phyloP scores from a whole-genome alignment of 106 monocot genomes.

The Platanthera zijinensis region DNA sequence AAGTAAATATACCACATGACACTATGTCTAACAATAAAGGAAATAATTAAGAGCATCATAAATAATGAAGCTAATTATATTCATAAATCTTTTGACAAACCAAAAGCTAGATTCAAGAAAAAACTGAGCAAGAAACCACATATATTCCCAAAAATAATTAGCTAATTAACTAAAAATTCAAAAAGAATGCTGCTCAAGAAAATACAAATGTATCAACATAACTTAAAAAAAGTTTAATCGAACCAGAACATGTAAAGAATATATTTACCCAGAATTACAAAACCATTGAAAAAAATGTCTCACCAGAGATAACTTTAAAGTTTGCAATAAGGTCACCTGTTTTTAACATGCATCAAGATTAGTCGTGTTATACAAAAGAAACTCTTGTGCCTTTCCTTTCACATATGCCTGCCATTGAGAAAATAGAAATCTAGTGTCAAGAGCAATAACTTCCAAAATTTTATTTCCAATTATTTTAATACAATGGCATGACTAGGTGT shows the following conservation, averaged over 20 bases:
- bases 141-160: background rate
- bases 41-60: too few relatives aligned
- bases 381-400: constrained; percentile 28
- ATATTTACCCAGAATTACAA: background rate
- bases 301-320: constrained; percentile 77
- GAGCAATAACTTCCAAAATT: background rate
- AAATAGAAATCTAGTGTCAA: background rate
- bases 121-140: too few relatives aligned
- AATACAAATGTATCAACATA: background rate
- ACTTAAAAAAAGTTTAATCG: background rate
- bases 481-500: background rate
- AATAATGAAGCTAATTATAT: too few relatives aligned
- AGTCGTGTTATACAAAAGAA: constrained; percentile 67
- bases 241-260: background rate
- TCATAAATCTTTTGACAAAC: too few relatives aligned
- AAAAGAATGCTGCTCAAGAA: background rate
- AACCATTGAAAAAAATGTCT: background rate
- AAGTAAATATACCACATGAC: too few relatives aligned
- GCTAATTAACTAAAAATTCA: background rate
- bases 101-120: too few relatives aligned
- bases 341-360: constrained; percentile 55
- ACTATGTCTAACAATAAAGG: too few relatives aligned
- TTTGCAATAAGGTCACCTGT: constrained; percentile 53
- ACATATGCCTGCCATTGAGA: constrained; percentile 33
- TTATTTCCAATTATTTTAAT: background rate